These are phyloP conservation scores for Solanum peruvianum DNA, from an alignment of 257 asterid species.

Conservation along the genomic window DNA sequence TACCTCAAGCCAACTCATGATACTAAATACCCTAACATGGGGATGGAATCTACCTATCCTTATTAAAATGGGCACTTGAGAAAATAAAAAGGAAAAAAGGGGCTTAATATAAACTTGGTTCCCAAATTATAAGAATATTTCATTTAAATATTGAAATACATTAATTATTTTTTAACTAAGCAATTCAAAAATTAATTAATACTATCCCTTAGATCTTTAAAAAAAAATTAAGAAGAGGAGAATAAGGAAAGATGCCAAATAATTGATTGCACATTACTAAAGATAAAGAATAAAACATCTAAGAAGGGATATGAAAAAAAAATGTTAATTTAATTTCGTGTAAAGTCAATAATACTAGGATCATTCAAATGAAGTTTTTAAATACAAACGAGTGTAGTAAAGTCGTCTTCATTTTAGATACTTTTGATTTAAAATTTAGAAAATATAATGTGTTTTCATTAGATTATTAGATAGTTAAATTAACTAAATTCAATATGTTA, in stretches of 20 bases:
- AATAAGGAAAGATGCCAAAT: background rate
- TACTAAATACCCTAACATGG: constrained; percentile 1
- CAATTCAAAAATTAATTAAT: background rate
- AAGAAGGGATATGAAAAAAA: background rate
- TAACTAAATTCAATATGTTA: background rate
- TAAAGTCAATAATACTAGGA: background rate
- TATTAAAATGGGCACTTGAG: background rate
- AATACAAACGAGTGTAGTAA: background rate
- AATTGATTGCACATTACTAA: background rate
- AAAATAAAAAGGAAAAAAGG: background rate
- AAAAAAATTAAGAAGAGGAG: background rate
- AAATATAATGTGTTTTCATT: background rate
- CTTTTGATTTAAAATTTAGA: background rate
- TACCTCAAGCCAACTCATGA: background rate
- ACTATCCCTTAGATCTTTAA: background rate
- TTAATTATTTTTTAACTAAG: background rate
- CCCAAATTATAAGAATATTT: background rate
- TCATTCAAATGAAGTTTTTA: background rate
- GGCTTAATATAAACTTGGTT: background rate
- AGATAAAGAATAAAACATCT: background rate
- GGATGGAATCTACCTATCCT: background rate
- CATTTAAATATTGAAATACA: background rate
- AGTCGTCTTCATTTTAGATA: background rate
- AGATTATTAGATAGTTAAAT: background rate
- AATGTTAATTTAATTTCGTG: background rate